These are phyloP conservation scores for Arachis monticola DNA, from an alignment of 331 rosid genomes.

Conservation along the genomic window DNA sequence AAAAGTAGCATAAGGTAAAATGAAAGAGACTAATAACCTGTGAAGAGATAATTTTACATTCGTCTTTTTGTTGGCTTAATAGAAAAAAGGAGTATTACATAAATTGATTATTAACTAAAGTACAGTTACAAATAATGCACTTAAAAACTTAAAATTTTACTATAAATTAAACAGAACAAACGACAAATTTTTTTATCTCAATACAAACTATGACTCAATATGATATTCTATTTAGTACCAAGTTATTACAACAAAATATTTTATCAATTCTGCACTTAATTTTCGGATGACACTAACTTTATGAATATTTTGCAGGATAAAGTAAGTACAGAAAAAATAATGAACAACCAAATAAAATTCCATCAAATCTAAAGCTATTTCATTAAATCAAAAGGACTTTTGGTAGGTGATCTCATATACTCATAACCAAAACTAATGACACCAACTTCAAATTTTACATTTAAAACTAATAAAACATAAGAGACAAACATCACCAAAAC, in stretches of 20 bases:
- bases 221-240: slow-evolving; percentile 7
- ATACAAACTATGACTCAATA: slow-evolving; percentile 25
- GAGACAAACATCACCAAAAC: slow-evolving; percentile 21
- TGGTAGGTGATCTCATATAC: slow-evolving; percentile 39
- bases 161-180: no score
- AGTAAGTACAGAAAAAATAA: slow-evolving; percentile 14
- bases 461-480: no score
- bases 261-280: slow-evolving; percentile 24
- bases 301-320: slow-evolving; percentile 26
- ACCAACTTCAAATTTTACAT: no score
- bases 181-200: slow-evolving; percentile 18
- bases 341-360: slow-evolving; percentile 31
- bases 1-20: no score
- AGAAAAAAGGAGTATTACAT: no score
- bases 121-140: no score
- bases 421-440: neutral
- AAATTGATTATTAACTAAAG: no score
- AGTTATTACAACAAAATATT: slow-evolving; percentile 35
- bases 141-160: no score
- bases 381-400: slow-evolving; percentile 30
- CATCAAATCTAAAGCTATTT: slow-evolving; percentile 27
- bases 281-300: slow-evolving; percentile 26
- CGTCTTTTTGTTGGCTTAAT: no score
- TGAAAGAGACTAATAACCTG: no score
- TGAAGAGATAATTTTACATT: no score